These are phyloP conservation scores for Hanseniaspora guilliermondii DNA, from an alignment of 805 yeast genomes.

Conservation along the genomic window DNA sequence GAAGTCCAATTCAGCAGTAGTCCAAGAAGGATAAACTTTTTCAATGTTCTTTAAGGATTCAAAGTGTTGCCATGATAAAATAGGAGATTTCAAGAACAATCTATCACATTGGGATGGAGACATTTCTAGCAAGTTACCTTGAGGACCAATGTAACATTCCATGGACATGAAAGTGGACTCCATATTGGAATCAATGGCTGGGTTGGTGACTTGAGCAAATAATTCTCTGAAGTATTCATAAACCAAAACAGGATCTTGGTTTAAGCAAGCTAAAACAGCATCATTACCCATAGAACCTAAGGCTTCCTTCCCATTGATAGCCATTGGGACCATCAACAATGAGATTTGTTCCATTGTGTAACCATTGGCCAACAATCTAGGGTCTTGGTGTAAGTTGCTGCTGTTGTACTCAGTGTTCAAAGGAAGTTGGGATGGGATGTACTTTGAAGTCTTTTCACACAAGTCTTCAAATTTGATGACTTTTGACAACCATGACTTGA, in stretches of 20 bases:
- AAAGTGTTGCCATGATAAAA: slow-evolving; percentile 61
- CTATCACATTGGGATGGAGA: slow-evolving; percentile 85
- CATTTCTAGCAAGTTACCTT: slow-evolving; percentile 84
- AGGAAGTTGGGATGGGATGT: slow-evolving; percentile 25
- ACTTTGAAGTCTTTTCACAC: slow-evolving; percentile 36
- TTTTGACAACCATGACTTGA: slow-evolving; percentile 86
- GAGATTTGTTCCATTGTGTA: slow-evolving; percentile 90
- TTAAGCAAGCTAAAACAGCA: slow-evolving; percentile 84
- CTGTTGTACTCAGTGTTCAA: slow-evolving; percentile 19
- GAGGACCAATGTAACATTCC: slow-evolving; percentile 97
- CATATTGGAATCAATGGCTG: slow-evolving; percentile 96
- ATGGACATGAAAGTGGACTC: slow-evolving; percentile 94
- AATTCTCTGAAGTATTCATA: slow-evolving; percentile 92
- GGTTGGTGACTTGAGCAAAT: slow-evolving; percentile 97
- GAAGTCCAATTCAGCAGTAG: slow-evolving; percentile 68
- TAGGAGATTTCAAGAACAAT: slow-evolving; percentile 69
- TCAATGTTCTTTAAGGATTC: slow-evolving; percentile 61
- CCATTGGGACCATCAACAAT: slow-evolving; percentile 84
- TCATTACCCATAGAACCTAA: slow-evolving; percentile 98
- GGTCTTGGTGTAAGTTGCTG: slow-evolving; percentile 56
- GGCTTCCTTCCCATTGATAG: slow-evolving; percentile 79
- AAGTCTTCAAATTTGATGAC: slow-evolving; percentile 74
- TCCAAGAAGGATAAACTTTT: slow-evolving; percentile 75
- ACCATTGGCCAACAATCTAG: slow-evolving; percentile 74
- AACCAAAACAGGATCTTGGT: slow-evolving; percentile 79